These are phyloP conservation scores for Symbiodinium pilosum DNA, from an alignment of 73 alveolate species.

Conservation along the genomic window DNA sequence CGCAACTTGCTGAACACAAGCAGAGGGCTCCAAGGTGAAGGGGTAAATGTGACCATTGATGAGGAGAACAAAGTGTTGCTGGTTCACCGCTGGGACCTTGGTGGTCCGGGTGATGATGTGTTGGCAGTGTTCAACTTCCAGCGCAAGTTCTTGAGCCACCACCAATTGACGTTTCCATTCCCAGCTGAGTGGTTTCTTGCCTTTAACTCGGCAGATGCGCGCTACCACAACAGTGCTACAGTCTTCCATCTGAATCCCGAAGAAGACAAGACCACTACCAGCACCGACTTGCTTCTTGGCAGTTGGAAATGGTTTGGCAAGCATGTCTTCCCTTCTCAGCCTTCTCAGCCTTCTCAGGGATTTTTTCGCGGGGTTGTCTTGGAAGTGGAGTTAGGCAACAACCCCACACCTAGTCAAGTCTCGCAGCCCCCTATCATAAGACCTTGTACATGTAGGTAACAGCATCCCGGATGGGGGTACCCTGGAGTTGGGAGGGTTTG, in stretches of 20 bases:
- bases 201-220: slow-evolving; percentile 63
- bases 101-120: background rate
- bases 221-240: slow-evolving; percentile 67
- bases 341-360: too few species aligned
- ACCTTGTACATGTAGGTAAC: too few species aligned
- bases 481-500: too few species aligned
- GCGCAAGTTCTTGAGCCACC: slow-evolving; percentile 24
- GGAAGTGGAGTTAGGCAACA: too few species aligned
- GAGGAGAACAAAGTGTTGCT: slow-evolving; percentile 43
- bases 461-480: too few species aligned
- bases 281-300: slow-evolving; percentile 51
- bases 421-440: too few species aligned
- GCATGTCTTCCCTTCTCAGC: too few species aligned
- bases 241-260: slow-evolving; percentile 21
- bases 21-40: background rate
- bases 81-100: slow-evolving; percentile 41
- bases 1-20: background rate
- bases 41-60: slow-evolving; percentile 40
- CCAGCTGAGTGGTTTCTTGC: slow-evolving; percentile 31
- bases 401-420: too few species aligned
- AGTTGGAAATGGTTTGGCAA: too few species aligned
- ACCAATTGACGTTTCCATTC: background rate
- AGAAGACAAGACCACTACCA: background rate
- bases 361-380: too few species aligned
- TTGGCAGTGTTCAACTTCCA: slow-evolving; percentile 59